Conservation (phyloP, 1,284 basidiomycete genomes). For the Porogramme epimiltina region DNA sequence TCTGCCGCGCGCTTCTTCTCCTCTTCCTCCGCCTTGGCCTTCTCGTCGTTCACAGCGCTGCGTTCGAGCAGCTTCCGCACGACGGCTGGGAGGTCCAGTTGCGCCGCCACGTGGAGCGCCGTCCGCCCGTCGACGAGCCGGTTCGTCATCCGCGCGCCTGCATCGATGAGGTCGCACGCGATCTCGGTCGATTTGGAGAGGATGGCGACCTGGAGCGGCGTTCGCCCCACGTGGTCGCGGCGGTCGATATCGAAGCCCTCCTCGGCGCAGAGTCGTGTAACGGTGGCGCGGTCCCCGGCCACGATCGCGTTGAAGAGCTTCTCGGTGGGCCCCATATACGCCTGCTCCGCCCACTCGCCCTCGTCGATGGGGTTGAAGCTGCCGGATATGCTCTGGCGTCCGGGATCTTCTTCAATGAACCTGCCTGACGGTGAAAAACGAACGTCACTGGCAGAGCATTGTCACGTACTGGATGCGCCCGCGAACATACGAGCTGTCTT, state of each 20-base stretch:
- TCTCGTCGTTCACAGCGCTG: conserved; percentile 41
- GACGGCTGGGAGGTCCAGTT: conserved; percentile 42
- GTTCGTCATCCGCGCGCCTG: conserved; percentile 54
- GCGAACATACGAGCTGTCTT: conserved; percentile 53
- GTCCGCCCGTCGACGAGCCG: conserved; percentile 56
- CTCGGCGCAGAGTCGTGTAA: conserved; percentile 39
- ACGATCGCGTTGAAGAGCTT: conserved; percentile 57
- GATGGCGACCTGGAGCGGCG: conserved; percentile 56
- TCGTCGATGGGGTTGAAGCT: conserved; percentile 67
- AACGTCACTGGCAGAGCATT: no score
- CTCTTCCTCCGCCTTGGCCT: conserved; percentile 33
- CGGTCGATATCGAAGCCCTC: conserved; percentile 47
- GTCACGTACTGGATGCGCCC: conserved; percentile 49
- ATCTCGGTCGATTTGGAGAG: conserved; percentile 46
- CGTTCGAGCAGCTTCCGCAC: conserved; percentile 51
- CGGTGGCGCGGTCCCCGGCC: conserved; percentile 38
- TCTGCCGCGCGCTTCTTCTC: conserved; percentile 29
- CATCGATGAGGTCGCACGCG: conserved; percentile 51
- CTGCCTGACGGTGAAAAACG: conserved; percentile 25
- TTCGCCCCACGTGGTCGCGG: conserved; percentile 61
- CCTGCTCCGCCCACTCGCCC: conserved; percentile 64
- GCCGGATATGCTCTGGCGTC: conserved; percentile 59
- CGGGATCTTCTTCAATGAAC: conserved; percentile 60
- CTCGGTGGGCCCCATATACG: conserved; percentile 54
- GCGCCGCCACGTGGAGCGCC: conserved; percentile 56